Base-by-base conservation (phyloP, 2,329 filamentous ascomycete genomes). In the Penicillium sp. region DNA sequence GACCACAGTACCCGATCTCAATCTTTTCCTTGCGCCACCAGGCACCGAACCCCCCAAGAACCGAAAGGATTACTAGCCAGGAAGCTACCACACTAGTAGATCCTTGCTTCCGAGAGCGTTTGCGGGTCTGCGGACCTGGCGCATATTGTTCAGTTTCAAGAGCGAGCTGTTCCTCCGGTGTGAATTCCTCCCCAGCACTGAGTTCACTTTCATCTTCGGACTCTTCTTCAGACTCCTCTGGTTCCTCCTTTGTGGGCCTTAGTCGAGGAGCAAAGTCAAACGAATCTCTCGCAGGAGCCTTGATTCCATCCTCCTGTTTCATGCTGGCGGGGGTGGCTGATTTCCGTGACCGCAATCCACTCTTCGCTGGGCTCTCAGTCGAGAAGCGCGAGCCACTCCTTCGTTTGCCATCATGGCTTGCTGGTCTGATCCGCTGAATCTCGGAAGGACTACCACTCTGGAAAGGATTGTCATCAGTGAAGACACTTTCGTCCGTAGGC, bases 11-110 rank as follows among this genome's bases (percentile, higher is more conserved):
- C 33, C 96, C 95, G 21, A 98, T 91, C 16, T 91, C 89, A n/a
- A 96, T 80, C 81, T 98, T 98, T 76, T 99, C 95, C 71, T 96
- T 91, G 49, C 93, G 84, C 79, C 93, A 99, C 84, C 93, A 95
- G 9, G 85, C 85, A 29, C 83, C 89, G 62, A 96, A 91, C 0
- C 88, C 86, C 31, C 84, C 84, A 7, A 95, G 74, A 10, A 95
- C 76, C 0, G 89, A 87, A 21, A 90, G 71, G 3, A 93, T 72
- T 2, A 97, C 80, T 6, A 92, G 84, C 72, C 86, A 86, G 2
- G 93, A 80, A 16, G 91, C 88, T 0, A 85, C 85, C 57, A 84
- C 84, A 56, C 79, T 79, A 7, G 78, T 73, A 16, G 79, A 74
- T 31, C 79, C 76, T 55, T 81, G 73, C 65, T 64, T 79, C 24